Evolutionary conservation across 108 stramenopile species (phyloP), one percentile per base, ranked within the genome.

Genomic region (Cyclotella atomus): DNA sequence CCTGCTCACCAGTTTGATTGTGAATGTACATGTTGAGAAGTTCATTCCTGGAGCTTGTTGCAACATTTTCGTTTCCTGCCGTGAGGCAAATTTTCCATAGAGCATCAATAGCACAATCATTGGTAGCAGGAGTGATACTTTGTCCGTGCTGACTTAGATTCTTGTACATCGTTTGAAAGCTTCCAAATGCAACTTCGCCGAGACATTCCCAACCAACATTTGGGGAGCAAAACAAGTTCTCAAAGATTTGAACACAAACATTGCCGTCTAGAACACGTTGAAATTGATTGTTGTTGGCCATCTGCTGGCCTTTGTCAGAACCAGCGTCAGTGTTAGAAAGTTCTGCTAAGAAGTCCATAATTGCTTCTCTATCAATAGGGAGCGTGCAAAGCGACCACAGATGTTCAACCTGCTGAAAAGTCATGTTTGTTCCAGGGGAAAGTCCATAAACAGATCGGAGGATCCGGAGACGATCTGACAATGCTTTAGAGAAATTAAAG

Each of bases 81-180:
- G 71, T 73, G 28, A 96, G 81, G 47, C 90, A 89, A 35, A 96
- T 93, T 64, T 84, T 77, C 95, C 95, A 96, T 34, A 94, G 68
- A 25, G 90, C 88, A 70, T 94, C 93, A 30, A 91, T 57, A 21
- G 89, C 88, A 50, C 79, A 76, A 55, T 71, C 68, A 32, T 63
- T 72, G 36, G 23, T 59, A 3, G 65, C 28, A 23, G 78, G 65
- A 74, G 83, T 29, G 45, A 23, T 38, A 38, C 45, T 2, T 56
- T 50, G 9, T 57, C 56, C 30, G n/a, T n/a, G n/a, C n/a, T n/a
- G n/a, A n/a, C 53, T 63, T 9, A 92, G 59, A 50, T 77, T 83
- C 49, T 83, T 73, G 59, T 83, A 89, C 55, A 93, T 34, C 14
- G 70, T 46, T 49, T 87, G 91, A 57, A 96, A 94, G 65, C 91